These are phyloP conservation scores for Pseudogymnoascus sp. DNA, from an alignment of 2,329 filamentous ascomycete genomes.

Conservation along the genomic window DNA sequence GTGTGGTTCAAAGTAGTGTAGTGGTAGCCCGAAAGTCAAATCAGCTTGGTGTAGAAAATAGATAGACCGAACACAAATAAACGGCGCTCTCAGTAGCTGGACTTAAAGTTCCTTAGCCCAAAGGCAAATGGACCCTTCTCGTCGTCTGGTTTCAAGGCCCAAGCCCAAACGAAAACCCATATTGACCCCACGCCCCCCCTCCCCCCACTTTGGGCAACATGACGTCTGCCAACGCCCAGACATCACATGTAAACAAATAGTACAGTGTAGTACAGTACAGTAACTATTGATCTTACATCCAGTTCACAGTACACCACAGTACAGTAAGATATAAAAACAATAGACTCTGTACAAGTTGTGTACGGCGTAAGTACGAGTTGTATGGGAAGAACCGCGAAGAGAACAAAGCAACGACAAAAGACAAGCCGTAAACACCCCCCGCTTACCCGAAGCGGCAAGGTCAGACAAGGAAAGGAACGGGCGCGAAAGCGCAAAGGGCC, in stretches of 20 bases:
- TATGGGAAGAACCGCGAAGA: background rate
- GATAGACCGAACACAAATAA: background rate
- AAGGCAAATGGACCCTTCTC: conserved; percentile 2
- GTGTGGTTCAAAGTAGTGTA: background rate
- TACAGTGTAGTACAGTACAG: too few relatives aligned
- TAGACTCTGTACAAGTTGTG: background rate
- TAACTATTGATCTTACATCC: too few relatives aligned
- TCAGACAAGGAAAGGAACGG: background rate
- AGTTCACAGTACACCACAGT: background rate
- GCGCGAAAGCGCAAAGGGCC: background rate
- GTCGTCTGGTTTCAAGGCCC: background rate
- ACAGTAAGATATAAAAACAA: background rate
- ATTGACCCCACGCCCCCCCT: background rate
- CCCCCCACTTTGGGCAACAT: background rate
- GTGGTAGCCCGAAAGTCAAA: background rate
- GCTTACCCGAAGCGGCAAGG: background rate
- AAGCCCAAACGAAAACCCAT: conserved; percentile 3
- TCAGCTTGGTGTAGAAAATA: background rate
- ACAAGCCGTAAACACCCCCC: background rate
- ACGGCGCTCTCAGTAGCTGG: background rate
- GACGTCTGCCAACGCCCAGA: background rate
- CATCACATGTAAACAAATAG: background rate
- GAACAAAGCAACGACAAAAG: background rate
- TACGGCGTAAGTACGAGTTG: background rate
- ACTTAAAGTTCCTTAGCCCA: conserved; percentile 4